A percentile compares a stretch with the other conserved stretches of the same genome.
These are phyloP conservation scores for Blastomyces percursus DNA, from an alignment of 2,329 filamentous ascomycete genomes.

Conservation along the genomic window DNA sequence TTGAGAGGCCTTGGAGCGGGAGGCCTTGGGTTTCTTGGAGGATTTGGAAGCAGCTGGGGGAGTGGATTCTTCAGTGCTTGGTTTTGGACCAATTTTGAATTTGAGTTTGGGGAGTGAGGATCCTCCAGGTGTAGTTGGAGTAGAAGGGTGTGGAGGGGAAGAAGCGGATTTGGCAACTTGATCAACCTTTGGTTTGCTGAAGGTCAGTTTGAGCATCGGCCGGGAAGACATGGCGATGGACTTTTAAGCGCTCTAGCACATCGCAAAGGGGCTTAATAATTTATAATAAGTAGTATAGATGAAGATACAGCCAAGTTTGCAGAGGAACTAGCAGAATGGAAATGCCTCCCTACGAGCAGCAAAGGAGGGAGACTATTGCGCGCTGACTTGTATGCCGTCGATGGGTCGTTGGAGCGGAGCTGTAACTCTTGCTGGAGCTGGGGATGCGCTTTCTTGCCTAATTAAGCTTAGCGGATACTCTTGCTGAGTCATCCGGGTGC, in stretches of 20 bases:
- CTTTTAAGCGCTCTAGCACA: neutral
- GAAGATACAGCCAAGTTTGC: neutral
- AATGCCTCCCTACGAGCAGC: neutral
- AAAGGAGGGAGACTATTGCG: neutral
- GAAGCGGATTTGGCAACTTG: constrained; percentile 14
- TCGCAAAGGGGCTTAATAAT: neutral
- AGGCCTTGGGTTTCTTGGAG: constrained; percentile 16
- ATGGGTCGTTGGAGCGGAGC: neutral
- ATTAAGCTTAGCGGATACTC: neutral
- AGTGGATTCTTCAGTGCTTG: constrained; percentile 14
- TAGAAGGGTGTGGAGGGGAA: constrained; percentile 16
- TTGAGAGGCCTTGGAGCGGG: constrained; percentile 2
- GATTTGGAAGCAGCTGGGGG: constrained; percentile 18
- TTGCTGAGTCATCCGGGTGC: neutral
- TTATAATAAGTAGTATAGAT: neutral
- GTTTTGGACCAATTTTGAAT: constrained; percentile 30
- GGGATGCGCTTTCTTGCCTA: neutral
- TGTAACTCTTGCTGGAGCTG: neutral
- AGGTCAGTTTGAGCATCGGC: constrained; percentile 33
- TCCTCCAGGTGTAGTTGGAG: constrained; percentile 14
- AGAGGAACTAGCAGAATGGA: neutral
- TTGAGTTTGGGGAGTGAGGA: constrained; percentile 30
- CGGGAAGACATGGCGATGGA: constrained; percentile 27
- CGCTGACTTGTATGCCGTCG: neutral
- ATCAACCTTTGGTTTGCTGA: constrained; percentile 29